phyloP scores from a whole-genome alignment of 352 stramenopile genomes.

The Phytophthora pluvialis region DNA sequence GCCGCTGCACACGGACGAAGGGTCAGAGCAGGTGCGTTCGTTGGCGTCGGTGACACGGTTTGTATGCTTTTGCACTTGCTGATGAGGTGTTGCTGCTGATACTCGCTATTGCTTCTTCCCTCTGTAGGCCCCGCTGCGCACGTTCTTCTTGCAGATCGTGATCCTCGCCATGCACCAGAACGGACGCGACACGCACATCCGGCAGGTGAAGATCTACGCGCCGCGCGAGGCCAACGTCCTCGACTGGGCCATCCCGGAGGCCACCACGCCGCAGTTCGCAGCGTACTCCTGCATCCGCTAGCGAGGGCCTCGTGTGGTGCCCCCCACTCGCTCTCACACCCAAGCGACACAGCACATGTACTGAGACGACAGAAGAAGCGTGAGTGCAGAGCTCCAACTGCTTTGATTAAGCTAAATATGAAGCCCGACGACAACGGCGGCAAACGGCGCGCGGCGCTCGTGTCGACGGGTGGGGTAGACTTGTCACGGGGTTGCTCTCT shows the following conservation, averaged over 20 bases:
- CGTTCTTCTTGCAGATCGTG: conserved; percentile 97
- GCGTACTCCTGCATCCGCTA: conserved; percentile 70
- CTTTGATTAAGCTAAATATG: conserved; percentile 25
- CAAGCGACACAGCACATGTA: not conserved
- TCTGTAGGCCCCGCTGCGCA: conserved; percentile 67
- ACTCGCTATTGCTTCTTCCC: not conserved
- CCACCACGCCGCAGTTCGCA: conserved; percentile 73
- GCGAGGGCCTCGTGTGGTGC: not conserved
- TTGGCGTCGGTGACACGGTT: not conserved
- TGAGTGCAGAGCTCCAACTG: not conserved
- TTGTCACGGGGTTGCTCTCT: not conserved
- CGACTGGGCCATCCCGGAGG: conserved; percentile 57
- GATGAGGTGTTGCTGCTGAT: not conserved
- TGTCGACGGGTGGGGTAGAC: not conserved
- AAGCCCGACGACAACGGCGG: not conserved
- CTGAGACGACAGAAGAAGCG: not conserved
- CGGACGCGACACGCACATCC: conserved; percentile 95
- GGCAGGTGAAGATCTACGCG: conserved; percentile 94
- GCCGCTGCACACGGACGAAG: conserved; percentile 61
- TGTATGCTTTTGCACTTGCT: not conserved
- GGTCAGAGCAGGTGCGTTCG: conserved; percentile 55
- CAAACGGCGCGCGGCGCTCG: too few relatives aligned
- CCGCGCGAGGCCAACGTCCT: conserved; percentile 66
- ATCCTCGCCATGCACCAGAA: conserved; percentile 99
- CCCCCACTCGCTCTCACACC: too few relatives aligned